These are phyloP conservation scores for Didymella arachidicola DNA, from an alignment of 2,329 filamentous ascomycete genomes.

Conservation along the genomic window DNA sequence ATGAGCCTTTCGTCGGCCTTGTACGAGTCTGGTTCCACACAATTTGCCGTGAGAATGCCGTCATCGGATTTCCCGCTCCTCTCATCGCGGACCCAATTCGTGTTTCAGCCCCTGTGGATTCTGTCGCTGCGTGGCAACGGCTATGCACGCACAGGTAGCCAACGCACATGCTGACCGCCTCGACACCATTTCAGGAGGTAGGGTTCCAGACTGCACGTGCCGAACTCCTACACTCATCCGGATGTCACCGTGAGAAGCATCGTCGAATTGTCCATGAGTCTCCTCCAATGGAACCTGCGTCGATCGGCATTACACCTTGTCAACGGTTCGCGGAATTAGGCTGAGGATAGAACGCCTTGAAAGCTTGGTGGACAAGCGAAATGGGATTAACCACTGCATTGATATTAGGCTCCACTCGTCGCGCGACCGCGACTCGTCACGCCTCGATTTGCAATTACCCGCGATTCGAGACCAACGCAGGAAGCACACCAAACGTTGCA, in stretches of 20 bases:
- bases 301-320: slow-evolving; percentile 21
- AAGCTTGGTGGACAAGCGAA: slow-evolving; percentile 27
- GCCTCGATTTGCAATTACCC: slow-evolving; percentile 18
- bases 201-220: slow-evolving; percentile 10
- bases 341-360: slow-evolving; percentile 25
- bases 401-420: slow-evolving; percentile 24
- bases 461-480: slow-evolving; percentile 13
- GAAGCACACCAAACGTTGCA: slow-evolving; percentile 8
- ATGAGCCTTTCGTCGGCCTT: slow-evolving; percentile 13
- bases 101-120: slow-evolving; percentile 19
- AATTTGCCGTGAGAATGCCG: slow-evolving; percentile 18
- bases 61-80: slow-evolving; percentile 16
- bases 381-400: slow-evolving; percentile 23
- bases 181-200: neutral
- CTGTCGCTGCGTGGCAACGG: slow-evolving; percentile 13
- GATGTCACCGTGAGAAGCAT: slow-evolving; percentile 9
- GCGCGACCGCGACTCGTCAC: slow-evolving; percentile 17
- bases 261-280: slow-evolving; percentile 6
- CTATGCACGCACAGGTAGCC: slow-evolving; percentile 9
- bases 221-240: slow-evolving; percentile 16
- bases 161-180: slow-evolving; percentile 20
- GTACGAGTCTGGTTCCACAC: slow-evolving; percentile 12
- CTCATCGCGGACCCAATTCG: slow-evolving; percentile 11
- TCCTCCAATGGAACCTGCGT: slow-evolving; percentile 19
- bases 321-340: slow-evolving; percentile 26